Conservation (phyloP, 441 rosid species). For the Bocquillonia castaneifolia region DNA sequence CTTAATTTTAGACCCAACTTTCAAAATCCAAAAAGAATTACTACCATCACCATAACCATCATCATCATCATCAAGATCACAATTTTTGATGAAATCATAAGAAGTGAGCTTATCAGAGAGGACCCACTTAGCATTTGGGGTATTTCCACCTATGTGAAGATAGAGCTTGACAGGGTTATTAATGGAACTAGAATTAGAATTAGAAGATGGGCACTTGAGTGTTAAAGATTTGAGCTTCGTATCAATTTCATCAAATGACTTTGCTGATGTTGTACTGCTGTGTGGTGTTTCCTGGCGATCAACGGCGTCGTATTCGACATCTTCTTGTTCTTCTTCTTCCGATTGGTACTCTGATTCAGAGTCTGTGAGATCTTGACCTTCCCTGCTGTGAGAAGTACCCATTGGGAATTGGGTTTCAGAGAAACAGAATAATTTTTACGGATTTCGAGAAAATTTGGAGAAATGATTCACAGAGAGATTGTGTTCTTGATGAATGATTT, state of each 20-base stretch:
- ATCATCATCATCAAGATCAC: slow-evolving; percentile 33
- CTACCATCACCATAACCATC: slow-evolving; percentile 31
- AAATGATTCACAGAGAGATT: not conserved
- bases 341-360: slow-evolving; percentile 55
- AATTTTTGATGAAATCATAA: slow-evolving; percentile 38
- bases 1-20: slow-evolving; percentile 53
- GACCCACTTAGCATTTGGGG: slow-evolving; percentile 88
- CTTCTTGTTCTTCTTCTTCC: slow-evolving; percentile 38
- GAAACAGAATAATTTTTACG: not conserved
- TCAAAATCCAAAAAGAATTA: slow-evolving; percentile 55
- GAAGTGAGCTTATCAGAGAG: slow-evolving; percentile 59
- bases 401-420: slow-evolving; percentile 20
- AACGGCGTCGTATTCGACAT: slow-evolving; percentile 45
- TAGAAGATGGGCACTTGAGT: slow-evolving; percentile 60
- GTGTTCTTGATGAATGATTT: not conserved
- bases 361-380: slow-evolving; percentile 64
- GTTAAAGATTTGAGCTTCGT: slow-evolving; percentile 62
- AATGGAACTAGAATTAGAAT: slow-evolving; percentile 24
- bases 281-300: slow-evolving; percentile 31
- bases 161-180: slow-evolving; percentile 59
- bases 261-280: slow-evolving; percentile 28
- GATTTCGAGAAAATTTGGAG: not conserved
- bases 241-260: slow-evolving; percentile 68
- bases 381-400: slow-evolving; percentile 85
- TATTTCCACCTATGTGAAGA: slow-evolving; percentile 72